These are phyloP conservation scores for Balansia obtecta DNA, from an alignment of 2,329 filamentous ascomycete species.

Conservation along the genomic window DNA sequence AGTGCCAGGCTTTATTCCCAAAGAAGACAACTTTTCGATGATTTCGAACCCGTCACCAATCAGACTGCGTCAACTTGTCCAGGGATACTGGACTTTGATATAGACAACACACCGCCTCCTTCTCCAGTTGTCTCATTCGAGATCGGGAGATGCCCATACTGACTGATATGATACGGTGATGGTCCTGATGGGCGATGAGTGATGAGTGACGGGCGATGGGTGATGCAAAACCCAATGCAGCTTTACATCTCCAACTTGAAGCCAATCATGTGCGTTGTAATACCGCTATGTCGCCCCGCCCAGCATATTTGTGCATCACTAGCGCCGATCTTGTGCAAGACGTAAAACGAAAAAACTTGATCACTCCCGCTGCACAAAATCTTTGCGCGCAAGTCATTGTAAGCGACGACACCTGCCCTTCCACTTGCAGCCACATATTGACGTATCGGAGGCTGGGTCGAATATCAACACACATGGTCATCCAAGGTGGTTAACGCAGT, in stretches of 20 bases:
- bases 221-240: neutral
- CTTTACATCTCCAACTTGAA: neutral
- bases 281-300: neutral
- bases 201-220: too few species aligned
- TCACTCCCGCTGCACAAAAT: slow-evolving; percentile 1
- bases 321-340: slow-evolving; percentile 10
- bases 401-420: neutral
- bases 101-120: too few species aligned
- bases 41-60: too few species aligned
- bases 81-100: too few species aligned
- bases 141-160: too few species aligned
- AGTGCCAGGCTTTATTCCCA: too few species aligned
- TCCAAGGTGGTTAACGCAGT: slow-evolving; percentile 2
- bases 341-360: slow-evolving; percentile 8
- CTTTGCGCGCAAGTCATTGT: neutral
- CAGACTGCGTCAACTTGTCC: too few species aligned
- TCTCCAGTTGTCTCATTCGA: too few species aligned
- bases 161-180: too few species aligned
- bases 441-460: neutral
- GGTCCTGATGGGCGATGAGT: too few species aligned
- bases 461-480: neutral
- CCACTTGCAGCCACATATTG: neutral
- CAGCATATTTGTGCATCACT: slow-evolving; percentile 3
- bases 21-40: too few species aligned
- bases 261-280: neutral